Evolutionary conservation across 306 rosid genomes (phyloP).

Genomic region (Cicer pinnatifidum): DNA sequence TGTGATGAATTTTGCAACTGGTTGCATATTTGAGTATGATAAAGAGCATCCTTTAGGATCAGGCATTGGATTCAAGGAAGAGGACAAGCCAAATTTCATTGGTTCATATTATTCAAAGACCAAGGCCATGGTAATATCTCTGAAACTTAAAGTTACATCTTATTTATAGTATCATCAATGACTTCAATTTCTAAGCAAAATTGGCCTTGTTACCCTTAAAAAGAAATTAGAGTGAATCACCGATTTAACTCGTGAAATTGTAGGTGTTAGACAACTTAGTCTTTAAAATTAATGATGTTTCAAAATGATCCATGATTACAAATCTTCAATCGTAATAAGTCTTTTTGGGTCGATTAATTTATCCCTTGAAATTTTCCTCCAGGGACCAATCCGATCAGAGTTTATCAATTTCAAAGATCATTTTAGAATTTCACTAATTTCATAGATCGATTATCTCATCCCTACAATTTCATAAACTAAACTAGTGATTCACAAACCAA

Average conservation of each 20-base stretch:
- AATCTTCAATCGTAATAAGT: background rate
- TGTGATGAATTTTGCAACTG: slow-evolving; percentile 77
- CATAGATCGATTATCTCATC: background rate
- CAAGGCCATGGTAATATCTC: slow-evolving; percentile 70
- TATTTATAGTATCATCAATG: background rate
- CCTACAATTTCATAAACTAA: background rate
- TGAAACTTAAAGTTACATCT: background rate
- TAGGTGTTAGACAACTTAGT: background rate
- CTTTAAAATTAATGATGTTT: too few relatives aligned
- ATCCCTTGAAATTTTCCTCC: background rate
- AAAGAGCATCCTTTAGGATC: slow-evolving; percentile 62
- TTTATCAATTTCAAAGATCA: background rate
- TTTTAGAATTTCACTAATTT: too few relatives aligned
- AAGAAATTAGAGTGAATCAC: background rate
- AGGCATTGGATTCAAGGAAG: slow-evolving; percentile 72
- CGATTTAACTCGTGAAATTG: background rate
- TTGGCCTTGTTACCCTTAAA: background rate
- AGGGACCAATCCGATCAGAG: background rate
- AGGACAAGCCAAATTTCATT: slow-evolving; percentile 68
- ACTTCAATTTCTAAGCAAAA: background rate
- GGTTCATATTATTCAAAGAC: slow-evolving; percentile 79
- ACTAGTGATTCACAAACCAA: background rate
- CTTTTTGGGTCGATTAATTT: background rate
- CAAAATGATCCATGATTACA: background rate
- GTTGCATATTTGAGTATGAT: slow-evolving; percentile 78